Evolutionary conservation across 306 rosid genomes (phyloP).

Genomic region (Acmispon strigosus): DNA sequence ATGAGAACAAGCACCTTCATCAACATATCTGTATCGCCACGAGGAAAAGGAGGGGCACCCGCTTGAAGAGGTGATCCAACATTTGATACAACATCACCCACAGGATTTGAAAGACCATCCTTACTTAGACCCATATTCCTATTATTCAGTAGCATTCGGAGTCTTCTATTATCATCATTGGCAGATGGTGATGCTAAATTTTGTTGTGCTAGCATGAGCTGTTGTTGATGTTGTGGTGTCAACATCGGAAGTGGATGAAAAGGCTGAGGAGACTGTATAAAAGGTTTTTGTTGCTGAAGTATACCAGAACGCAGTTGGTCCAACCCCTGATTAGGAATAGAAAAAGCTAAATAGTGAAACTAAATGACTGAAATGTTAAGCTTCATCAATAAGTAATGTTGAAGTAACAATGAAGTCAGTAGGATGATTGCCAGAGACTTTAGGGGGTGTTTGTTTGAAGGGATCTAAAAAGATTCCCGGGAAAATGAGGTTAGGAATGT

Average conservation of each 20-base stretch:
- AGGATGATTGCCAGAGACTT: neutral
- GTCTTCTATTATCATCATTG: constrained; percentile 67
- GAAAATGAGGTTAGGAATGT: no score
- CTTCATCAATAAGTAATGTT: neutral
- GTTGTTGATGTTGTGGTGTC: constrained; percentile 88
- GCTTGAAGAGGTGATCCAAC: constrained; percentile 87
- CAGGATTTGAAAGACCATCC: constrained; percentile 78
- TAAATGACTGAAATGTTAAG: neutral
- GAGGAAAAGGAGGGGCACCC: constrained; percentile 65
- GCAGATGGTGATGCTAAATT: constrained; percentile 81
- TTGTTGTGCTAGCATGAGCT: constrained; percentile 88
- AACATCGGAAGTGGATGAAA: constrained; percentile 93
- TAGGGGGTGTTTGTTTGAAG: no score
- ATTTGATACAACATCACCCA: constrained; percentile 71
- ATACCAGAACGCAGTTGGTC: constrained; percentile 91
- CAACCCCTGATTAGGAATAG: constrained; percentile 49
- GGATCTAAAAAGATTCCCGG: no score
- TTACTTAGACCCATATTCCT: constrained; percentile 53
- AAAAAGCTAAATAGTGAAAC: neutral
- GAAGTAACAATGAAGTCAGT: neutral
- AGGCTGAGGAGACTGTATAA: constrained; percentile 79
- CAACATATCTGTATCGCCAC: constrained; percentile 69
- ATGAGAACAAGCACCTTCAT: constrained; percentile 56
- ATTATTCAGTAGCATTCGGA: constrained; percentile 71
- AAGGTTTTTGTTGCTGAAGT: constrained; percentile 87